These are phyloP conservation scores for Pterulicium gracile DNA, from an alignment of 1,284 basidiomycete genomes.

Conservation along the genomic window DNA sequence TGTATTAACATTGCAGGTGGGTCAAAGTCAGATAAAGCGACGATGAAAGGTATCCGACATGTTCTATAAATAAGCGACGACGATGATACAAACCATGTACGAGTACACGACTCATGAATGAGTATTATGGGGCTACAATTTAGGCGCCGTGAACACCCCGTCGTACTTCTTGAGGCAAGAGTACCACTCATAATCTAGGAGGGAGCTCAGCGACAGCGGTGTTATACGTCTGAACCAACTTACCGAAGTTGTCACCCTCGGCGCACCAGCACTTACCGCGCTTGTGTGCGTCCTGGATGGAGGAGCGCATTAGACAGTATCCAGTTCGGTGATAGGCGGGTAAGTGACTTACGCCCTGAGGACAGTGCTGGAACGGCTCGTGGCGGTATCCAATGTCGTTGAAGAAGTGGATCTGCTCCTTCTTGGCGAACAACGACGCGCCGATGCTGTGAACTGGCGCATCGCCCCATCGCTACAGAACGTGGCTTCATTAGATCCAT, in stretches of 20 bases:
- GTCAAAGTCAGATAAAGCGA: no score
- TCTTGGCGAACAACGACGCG: slow-evolving; percentile 70
- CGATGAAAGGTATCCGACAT: no score
- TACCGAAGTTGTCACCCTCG: slow-evolving; percentile 51
- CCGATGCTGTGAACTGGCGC: slow-evolving; percentile 69
- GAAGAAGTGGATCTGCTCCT: slow-evolving; percentile 65
- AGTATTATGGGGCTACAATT: no score
- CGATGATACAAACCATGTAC: no score
- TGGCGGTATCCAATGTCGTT: slow-evolving; percentile 53
- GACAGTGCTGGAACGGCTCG: slow-evolving; percentile 73
- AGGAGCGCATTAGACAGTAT: no score
- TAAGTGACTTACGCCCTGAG: slow-evolving; percentile 30
- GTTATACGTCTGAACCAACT: slow-evolving; percentile 10
- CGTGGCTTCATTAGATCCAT: slow-evolving; percentile 3
- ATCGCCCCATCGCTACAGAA: slow-evolving; percentile 72
- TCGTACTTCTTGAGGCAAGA: slow-evolving; percentile 70
- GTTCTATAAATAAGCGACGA: no score
- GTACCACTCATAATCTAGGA: slow-evolving; percentile 67
- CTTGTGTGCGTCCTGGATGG: slow-evolving; percentile 27
- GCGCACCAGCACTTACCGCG: slow-evolving; percentile 65
- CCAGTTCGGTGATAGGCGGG: not conserved
- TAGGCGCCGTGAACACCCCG: slow-evolving; percentile 49
- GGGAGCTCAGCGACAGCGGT: slow-evolving; percentile 8
- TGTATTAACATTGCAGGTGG: no score
- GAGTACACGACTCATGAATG: no score